Percentiles rank a stretch among this genome's conserved stretches.
Evolutionary conservation across 1,284 basidiomycete genomes (phyloP).

Genomic region (Veloboletus limbatus): DNA sequence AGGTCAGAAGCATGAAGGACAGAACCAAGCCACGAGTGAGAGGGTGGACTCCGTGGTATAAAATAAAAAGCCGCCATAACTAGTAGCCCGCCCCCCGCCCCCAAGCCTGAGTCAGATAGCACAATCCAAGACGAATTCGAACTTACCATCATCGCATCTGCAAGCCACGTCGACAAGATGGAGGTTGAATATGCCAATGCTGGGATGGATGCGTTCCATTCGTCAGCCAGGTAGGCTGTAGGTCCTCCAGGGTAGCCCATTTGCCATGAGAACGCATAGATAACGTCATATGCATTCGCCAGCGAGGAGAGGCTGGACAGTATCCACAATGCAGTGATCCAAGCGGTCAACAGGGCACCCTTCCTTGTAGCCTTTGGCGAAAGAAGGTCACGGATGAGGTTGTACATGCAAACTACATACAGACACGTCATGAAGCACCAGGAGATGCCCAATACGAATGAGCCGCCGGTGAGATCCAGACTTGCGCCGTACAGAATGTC

Average conservation of each 20-base stretch:
- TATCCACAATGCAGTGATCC: neutral
- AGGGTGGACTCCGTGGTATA: neutral
- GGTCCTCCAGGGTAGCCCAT: constrained; percentile 2
- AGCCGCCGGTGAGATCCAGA: neutral
- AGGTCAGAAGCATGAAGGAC: neutral
- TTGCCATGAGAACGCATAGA: constrained; percentile 1
- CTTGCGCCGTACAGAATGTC: neutral
- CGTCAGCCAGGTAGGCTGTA: neutral
- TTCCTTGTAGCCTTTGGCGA: neutral
- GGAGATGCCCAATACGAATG: constrained; percentile 2
- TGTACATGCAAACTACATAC: neutral
- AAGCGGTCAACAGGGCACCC: neutral
- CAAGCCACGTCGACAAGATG: constrained; percentile 1
- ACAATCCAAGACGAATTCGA: no score
- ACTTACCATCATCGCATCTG: constrained; percentile 7
- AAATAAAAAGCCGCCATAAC: constrained; percentile 4
- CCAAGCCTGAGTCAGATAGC: neutral
- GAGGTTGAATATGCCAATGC: neutral
- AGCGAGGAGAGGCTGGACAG: neutral
- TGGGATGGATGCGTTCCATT: constrained; percentile 2
- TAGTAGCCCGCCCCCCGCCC: no score
- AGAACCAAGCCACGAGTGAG: neutral
- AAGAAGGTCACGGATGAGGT: neutral
- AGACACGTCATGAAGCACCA: neutral
- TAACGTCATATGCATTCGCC: neutral